A percentile compares a stretch with the other conserved stretches of the same genome.
These are phyloP conservation scores for Cladophialophora bantiana DNA, from an alignment of 2,329 filamentous ascomycete species.

Conservation along the genomic window DNA sequence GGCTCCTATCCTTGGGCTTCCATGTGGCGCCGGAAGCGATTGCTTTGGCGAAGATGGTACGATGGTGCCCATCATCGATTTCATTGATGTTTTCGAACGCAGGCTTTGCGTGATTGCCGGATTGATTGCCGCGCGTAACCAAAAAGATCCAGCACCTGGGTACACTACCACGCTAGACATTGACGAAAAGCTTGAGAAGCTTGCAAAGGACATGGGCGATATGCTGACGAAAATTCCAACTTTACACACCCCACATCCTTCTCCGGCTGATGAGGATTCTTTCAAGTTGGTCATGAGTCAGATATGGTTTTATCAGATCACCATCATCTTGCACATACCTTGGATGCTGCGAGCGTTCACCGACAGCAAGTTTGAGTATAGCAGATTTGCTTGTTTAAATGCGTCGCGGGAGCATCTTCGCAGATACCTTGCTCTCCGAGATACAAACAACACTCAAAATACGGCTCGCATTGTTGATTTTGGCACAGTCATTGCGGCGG, in stretches of 20 bases:
- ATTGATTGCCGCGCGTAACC: constrained; percentile 59
- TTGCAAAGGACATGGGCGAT: constrained; percentile 50
- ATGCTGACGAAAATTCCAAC: constrained; percentile 58
- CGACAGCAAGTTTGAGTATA: constrained; percentile 54
- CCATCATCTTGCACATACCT: constrained; percentile 62
- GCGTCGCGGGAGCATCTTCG: constrained; percentile 60
- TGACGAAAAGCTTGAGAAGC: constrained; percentile 54
- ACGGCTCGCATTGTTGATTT: constrained; percentile 16
- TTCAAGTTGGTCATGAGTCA: constrained; percentile 52
- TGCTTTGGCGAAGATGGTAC: constrained; percentile 16
- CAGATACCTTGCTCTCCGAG: constrained; percentile 51
- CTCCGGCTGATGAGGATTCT: not conserved
- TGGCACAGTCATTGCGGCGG: constrained; percentile 12
- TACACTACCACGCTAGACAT: constrained; percentile 45
- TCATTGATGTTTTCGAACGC: constrained; percentile 18
- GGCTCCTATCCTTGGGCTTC: constrained; percentile 51
- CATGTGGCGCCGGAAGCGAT: constrained; percentile 43
- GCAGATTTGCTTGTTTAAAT: constrained; percentile 57
- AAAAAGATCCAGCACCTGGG: constrained; percentile 42
- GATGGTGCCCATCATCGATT: constrained; percentile 1
- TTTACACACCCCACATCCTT: constrained; percentile 40
- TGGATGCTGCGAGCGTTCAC: constrained; percentile 56
- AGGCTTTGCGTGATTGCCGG: constrained; percentile 48
- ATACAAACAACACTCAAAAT: constrained; percentile 42
- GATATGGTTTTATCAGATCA: constrained; percentile 59